phyloP scores from a whole-genome alignment of 441 rosid genomes.

The Manihot esculenta region DNA sequence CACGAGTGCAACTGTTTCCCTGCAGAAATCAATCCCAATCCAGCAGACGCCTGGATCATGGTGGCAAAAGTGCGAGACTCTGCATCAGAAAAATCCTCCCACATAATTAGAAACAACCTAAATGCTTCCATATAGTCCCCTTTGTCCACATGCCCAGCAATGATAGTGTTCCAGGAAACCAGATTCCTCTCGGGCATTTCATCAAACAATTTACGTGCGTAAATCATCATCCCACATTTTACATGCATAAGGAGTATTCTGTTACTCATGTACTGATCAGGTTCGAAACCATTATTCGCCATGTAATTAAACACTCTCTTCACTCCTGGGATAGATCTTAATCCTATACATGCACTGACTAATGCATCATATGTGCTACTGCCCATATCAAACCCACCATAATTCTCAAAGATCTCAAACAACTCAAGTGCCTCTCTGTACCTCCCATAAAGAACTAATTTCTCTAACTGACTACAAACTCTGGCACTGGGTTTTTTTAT shows the following conservation, averaged over 20 bases:
- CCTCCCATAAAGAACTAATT: slow-evolving; percentile 54
- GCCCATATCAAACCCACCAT: slow-evolving; percentile 50
- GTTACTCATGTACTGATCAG: slow-evolving; percentile 65
- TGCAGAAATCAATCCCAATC: slow-evolving; percentile 49
- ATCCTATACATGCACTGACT: slow-evolving; percentile 70
- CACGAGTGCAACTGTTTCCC: slow-evolving; percentile 79
- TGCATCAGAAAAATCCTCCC: slow-evolving; percentile 72
- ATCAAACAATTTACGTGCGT: slow-evolving; percentile 67
- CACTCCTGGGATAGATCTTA: slow-evolving; percentile 63
- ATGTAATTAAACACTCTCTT: slow-evolving; percentile 65
- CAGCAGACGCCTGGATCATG: slow-evolving; percentile 69
- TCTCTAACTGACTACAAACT: slow-evolving; percentile 78
- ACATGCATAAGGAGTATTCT: slow-evolving; percentile 72
- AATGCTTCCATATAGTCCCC: slow-evolving; percentile 69
- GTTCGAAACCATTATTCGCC: slow-evolving; percentile 49
- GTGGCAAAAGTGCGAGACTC: slow-evolving; percentile 55
- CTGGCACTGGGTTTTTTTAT: slow-evolving; percentile 41
- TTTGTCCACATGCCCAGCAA: slow-evolving; percentile 57
- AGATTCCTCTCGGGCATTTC: slow-evolving; percentile 75
- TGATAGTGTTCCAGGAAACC: slow-evolving; percentile 62
- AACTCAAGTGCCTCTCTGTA: slow-evolving; percentile 76
- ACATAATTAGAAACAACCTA: slow-evolving; percentile 59
- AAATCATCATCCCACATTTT: slow-evolving; percentile 72
- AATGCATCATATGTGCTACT: slow-evolving; percentile 68
- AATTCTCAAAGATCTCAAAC: slow-evolving; percentile 72